phyloP scores from a whole-genome alignment of 1,284 basidiomycete species.

The Lentinula novae-zelandiae region DNA sequence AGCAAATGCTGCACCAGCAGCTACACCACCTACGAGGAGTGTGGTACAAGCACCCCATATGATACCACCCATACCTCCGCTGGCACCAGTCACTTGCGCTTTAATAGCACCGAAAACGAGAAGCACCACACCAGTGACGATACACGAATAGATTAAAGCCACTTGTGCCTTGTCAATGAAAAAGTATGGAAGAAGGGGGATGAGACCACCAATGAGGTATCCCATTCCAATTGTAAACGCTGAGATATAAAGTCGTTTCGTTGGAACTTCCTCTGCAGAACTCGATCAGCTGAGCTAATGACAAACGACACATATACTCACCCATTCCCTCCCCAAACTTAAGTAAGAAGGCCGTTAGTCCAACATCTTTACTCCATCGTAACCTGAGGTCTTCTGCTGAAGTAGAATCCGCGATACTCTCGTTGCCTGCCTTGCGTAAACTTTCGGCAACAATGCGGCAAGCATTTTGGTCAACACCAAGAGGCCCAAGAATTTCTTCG shows the following conservation, averaged over 20 bases:
- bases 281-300: not conserved
- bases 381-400: constrained; percentile 25
- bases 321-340: constrained; percentile 90
- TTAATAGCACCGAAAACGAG: constrained; percentile 90
- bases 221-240: constrained; percentile 92
- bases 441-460: constrained; percentile 78
- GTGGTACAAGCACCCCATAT: constrained; percentile 88
- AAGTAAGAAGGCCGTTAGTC: constrained; percentile 86
- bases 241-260: constrained; percentile 68
- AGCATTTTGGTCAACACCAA: constrained; percentile 84
- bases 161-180: constrained; percentile 66
- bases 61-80: constrained; percentile 23
- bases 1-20: constrained; percentile 85
- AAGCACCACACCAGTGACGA: constrained; percentile 82
- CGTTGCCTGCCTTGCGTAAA: constrained; percentile 64
- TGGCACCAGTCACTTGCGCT: constrained; percentile 84
- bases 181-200: constrained; percentile 91
- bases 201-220: constrained; percentile 82
- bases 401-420: constrained; percentile 24
- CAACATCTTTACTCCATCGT: constrained; percentile 70
- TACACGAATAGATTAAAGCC: constrained; percentile 69
- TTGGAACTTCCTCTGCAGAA: constrained; percentile 75
- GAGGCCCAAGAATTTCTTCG: constrained; percentile 79
- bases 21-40: constrained; percentile 86
- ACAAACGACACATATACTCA: constrained; percentile 31